A percentile compares a stretch with the other conserved stretches of the same genome.
Conservation (phyloP, 352 stramenopile genomes). For the Phytopythium mirpurense region DNA sequence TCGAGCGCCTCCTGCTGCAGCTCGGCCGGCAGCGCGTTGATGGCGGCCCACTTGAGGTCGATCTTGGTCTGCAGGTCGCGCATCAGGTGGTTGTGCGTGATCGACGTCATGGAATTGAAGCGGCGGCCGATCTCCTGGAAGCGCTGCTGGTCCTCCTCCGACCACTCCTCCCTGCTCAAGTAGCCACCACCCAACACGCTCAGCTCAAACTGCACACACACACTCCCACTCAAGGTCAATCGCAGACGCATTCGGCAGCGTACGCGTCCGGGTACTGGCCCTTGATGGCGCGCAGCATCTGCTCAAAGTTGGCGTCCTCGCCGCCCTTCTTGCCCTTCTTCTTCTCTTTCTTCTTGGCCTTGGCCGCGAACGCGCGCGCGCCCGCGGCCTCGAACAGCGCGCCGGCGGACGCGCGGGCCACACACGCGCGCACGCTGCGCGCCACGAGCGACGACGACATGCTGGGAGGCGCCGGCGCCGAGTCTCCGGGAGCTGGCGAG, state of each 20-base stretch:
- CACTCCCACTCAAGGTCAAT: too few relatives aligned
- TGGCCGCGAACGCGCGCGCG: slow-evolving; percentile 40
- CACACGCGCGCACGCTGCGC: slow-evolving; percentile 17
- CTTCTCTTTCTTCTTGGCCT: slow-evolving; percentile 47
- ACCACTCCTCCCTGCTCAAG: slow-evolving; percentile 56
- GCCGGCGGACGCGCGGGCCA: slow-evolving; percentile 8
- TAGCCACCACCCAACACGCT: not conserved
- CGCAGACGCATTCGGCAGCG: too few relatives aligned
- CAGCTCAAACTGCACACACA: too few relatives aligned
- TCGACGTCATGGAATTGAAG: slow-evolving; percentile 77
- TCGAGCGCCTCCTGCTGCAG: slow-evolving; percentile 79
- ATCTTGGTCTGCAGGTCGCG: slow-evolving; percentile 90
- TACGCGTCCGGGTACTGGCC: slow-evolving; percentile 72
- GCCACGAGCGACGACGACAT: slow-evolving; percentile 12
- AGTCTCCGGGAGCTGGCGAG: too few relatives aligned
- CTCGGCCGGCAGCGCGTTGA: slow-evolving; percentile 78
- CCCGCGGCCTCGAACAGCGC: slow-evolving; percentile 10
- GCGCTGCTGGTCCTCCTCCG: slow-evolving; percentile 70
- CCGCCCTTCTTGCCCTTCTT: slow-evolving; percentile 44
- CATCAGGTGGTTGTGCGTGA: slow-evolving; percentile 87
- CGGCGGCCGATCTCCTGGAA: slow-evolving; percentile 76
- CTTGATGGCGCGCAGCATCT: slow-evolving; percentile 79
- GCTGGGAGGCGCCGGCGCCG: too few relatives aligned
- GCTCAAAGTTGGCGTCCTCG: slow-evolving; percentile 74
- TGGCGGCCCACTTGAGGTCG: slow-evolving; percentile 88